These are phyloP conservation scores for Ophiosphaerella herpotricha DNA, from an alignment of 2,329 filamentous ascomycete species.

Conservation along the genomic window DNA sequence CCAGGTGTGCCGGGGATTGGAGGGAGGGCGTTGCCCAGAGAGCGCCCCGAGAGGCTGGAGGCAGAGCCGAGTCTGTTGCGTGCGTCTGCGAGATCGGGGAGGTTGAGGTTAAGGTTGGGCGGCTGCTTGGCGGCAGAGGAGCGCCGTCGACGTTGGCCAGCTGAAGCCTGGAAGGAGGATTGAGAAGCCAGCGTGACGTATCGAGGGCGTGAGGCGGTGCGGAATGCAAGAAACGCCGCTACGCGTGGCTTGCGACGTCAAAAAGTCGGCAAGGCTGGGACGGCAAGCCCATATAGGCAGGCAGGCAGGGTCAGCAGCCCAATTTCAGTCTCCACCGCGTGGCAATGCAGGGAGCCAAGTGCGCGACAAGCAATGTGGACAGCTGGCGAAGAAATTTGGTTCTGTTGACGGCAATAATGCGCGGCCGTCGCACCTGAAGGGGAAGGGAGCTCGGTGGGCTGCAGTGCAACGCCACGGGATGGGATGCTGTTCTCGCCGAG, in stretches of 20 bases:
- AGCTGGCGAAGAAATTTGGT: conserved; percentile 30
- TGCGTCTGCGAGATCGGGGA: conserved; percentile 30
- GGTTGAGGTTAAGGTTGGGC: conserved; percentile 36
- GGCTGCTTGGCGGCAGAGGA: conserved; percentile 45
- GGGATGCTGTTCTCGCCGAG: conserved; percentile 14
- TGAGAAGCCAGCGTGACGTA: conserved; percentile 47
- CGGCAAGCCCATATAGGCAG: conserved; percentile 7
- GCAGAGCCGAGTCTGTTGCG: conserved; percentile 37
- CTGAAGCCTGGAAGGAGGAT: conserved; percentile 42
- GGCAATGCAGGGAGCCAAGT: conserved; percentile 25
- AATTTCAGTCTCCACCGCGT: conserved; percentile 14
- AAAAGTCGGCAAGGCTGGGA: conserved; percentile 15
- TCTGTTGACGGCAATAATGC: conserved; percentile 16
- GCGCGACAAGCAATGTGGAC: conserved; percentile 22
- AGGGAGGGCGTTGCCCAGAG: conserved; percentile 40
- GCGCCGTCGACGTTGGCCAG: conserved; percentile 48
- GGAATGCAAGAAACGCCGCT: conserved; percentile 25
- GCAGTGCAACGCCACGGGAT: conserved; percentile 26
- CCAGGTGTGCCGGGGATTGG: conserved; percentile 46
- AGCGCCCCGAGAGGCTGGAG: conserved; percentile 38
- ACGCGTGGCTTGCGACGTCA: conserved; percentile 29
- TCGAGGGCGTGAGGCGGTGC: conserved; percentile 25
- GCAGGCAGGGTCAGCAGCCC: conserved; percentile 1
- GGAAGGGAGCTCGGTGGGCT: conserved; percentile 21
- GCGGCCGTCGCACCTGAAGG: conserved; percentile 26